A percentile compares a stretch with the other conserved stretches of the same genome.
These are phyloP conservation scores for Cicer judaicum DNA, from an alignment of 306 rosid genomes.

Conservation along the genomic window DNA sequence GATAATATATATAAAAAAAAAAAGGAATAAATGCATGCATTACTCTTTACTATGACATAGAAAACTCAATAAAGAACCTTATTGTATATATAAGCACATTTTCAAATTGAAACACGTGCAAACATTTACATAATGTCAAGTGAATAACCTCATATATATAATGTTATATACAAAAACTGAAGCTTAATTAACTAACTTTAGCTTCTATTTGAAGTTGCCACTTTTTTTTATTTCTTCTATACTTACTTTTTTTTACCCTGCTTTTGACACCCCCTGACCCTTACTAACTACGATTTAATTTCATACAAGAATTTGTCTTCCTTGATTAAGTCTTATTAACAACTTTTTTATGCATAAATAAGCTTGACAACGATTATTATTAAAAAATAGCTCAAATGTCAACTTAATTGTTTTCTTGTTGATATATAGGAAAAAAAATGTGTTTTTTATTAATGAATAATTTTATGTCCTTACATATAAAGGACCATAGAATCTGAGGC, in stretches of 20 bases:
- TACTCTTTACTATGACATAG: not conserved
- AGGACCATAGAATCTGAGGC: slow-evolving; percentile 4
- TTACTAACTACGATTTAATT: not conserved
- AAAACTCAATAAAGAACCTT: slow-evolving; percentile 15
- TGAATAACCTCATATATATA: slow-evolving; percentile 28
- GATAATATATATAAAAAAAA: slow-evolving; percentile 21
- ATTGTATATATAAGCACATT: not conserved
- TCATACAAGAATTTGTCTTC: not conserved
- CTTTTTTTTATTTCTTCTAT: not conserved
- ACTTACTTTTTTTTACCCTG: too few species aligned
- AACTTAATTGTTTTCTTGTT: slow-evolving; percentile 4
- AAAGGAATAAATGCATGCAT: too few species aligned
- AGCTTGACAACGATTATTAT: slow-evolving; percentile 3
- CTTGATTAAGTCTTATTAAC: not conserved
- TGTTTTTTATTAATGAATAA: slow-evolving; percentile 3
- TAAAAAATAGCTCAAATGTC: slow-evolving; percentile 12
- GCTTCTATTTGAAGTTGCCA: slow-evolving; percentile 23
- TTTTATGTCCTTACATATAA: slow-evolving; percentile 21
- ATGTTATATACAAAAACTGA: not conserved
- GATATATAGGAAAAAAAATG: not conserved
- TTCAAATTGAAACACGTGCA: slow-evolving; percentile 3
- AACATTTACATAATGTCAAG: slow-evolving; percentile 1
- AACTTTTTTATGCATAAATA: not conserved
- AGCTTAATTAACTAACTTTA: slow-evolving; percentile 13
- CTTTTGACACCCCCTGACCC: too few species aligned